phyloP scores from a whole-genome alignment of 306 rosid species.

The Abrus pulchellus region DNA sequence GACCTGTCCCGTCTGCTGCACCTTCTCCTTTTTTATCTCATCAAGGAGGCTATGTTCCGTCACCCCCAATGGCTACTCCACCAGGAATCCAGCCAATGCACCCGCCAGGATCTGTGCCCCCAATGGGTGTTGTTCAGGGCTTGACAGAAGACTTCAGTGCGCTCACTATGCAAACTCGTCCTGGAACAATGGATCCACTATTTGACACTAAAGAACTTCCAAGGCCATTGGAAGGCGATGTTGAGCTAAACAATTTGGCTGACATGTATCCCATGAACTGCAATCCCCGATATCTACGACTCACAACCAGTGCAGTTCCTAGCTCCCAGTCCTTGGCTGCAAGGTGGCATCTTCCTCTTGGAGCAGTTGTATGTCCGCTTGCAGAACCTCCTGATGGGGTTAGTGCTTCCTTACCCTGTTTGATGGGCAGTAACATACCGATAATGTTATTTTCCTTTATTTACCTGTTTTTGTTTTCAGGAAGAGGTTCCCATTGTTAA shows the following conservation, averaged over 20 bases:
- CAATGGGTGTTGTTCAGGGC: slow-evolving; percentile 75
- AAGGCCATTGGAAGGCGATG: slow-evolving; percentile 91
- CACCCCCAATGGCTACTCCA: slow-evolving; percentile 68
- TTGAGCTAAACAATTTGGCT: slow-evolving; percentile 67
- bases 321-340: slow-evolving; percentile 95
- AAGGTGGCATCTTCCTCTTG: slow-evolving; percentile 99
- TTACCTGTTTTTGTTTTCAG: slow-evolving; percentile 55
- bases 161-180: slow-evolving; percentile 81
- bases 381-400: slow-evolving; percentile 95
- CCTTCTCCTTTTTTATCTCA: slow-evolving; percentile 65
- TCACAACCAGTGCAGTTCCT: slow-evolving; percentile 89
- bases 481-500: slow-evolving; percentile 94
- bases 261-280: slow-evolving; percentile 82
- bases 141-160: slow-evolving; percentile 90
- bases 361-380: slow-evolving; percentile 98
- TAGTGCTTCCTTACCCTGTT: slow-evolving; percentile 52
- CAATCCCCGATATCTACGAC: slow-evolving; percentile 76
- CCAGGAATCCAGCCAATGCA: slow-evolving; percentile 71
- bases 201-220: slow-evolving; percentile 82
- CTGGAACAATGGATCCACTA: slow-evolving; percentile 86
- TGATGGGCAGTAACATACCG: slow-evolving; percentile 30
- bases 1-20: slow-evolving; percentile 57
- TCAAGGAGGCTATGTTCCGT: slow-evolving; percentile 74
- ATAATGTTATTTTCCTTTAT: slow-evolving; percentile 34
- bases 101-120: slow-evolving; percentile 69